phyloP scores from a whole-genome alignment of 2,329 filamentous ascomycete genomes.

The Calonectria honghensis region DNA sequence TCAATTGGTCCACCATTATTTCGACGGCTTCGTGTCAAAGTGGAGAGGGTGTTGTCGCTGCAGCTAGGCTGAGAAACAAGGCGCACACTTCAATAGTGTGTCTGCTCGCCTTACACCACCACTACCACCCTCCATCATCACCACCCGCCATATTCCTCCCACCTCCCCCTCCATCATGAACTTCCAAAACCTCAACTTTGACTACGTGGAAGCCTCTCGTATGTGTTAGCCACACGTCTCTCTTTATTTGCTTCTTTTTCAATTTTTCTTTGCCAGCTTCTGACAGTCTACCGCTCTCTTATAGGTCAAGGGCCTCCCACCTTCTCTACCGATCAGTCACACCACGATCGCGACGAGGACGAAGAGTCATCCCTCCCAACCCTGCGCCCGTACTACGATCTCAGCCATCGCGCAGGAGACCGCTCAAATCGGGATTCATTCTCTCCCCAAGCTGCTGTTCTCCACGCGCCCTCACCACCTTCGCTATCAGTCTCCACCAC shows the following conservation, averaged over 20 bases:
- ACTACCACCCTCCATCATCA: constrained; percentile 9
- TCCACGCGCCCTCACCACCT: constrained; percentile 63
- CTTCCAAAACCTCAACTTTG: constrained; percentile 60
- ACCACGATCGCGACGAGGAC: constrained; percentile 47
- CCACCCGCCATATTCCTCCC: constrained; percentile 18
- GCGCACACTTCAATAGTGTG: constrained; percentile 1
- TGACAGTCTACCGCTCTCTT: constrained; percentile 37
- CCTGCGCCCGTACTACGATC: constrained; percentile 53
- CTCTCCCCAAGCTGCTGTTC: constrained; percentile 60
- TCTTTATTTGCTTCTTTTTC: constrained; percentile 12
- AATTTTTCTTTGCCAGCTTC: not conserved
- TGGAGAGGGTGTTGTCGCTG: constrained; percentile 56
- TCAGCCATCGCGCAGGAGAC: constrained; percentile 49
- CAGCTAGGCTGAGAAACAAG: constrained; percentile 25
- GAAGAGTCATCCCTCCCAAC: constrained; percentile 53
- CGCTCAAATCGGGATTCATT: constrained; percentile 52
- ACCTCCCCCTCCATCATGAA: constrained; percentile 60
- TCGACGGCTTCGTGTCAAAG: constrained; percentile 47
- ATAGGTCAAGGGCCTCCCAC: constrained; percentile 53
- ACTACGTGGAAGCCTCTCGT: constrained; percentile 59
- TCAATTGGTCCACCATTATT: constrained; percentile 59
- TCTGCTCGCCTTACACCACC: constrained; percentile 26
- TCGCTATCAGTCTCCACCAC: constrained; percentile 59
- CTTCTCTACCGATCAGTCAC: constrained; percentile 48
- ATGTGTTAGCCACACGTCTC: constrained; percentile 56